These are phyloP conservation scores for Sedum album DNA, from an alignment of 164 flowering plant species.

Conservation along the genomic window DNA sequence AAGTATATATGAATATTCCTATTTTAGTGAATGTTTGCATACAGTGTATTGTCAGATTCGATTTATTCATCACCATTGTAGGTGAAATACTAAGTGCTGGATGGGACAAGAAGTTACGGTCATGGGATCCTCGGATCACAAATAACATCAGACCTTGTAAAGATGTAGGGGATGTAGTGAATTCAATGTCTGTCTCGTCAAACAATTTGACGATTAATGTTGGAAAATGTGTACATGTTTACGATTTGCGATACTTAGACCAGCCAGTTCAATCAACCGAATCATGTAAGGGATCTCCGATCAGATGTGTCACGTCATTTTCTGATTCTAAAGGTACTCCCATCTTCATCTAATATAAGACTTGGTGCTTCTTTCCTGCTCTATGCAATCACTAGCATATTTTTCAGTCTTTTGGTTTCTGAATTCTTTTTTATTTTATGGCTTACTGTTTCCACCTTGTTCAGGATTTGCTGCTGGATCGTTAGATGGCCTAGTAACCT, in stretches of 20 bases:
- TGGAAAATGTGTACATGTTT: slow-evolving; percentile 43
- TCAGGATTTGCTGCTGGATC: slow-evolving; percentile 83
- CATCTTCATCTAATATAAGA: not conserved
- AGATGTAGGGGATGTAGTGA: slow-evolving; percentile 35
- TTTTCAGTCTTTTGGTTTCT: not conserved
- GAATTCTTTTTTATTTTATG: not conserved
- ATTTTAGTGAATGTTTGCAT: too few relatives aligned
- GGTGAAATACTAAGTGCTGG: slow-evolving; percentile 61
- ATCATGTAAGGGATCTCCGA: slow-evolving; percentile 26
- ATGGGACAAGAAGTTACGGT: slow-evolving; percentile 54
- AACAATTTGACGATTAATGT: slow-evolving; percentile 41
- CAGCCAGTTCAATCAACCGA: slow-evolving; percentile 32
- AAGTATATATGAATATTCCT: too few relatives aligned
- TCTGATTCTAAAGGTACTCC: slow-evolving; percentile 52
- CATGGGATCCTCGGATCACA: slow-evolving; percentile 52
- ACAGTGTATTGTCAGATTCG: too few relatives aligned
- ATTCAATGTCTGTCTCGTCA: slow-evolving; percentile 56
- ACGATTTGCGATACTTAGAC: slow-evolving; percentile 61
- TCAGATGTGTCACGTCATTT: slow-evolving; percentile 50
- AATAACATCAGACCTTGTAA: slow-evolving; percentile 17
- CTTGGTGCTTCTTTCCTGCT: not conserved
- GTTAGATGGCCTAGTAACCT: slow-evolving; percentile 65
- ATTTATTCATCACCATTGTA: too few relatives aligned
- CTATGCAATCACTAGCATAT: too few relatives aligned
- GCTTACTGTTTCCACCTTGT: slow-evolving; percentile 1